Base-by-base conservation (phyloP, 257 asterid genomes). In the Dorcoceras hygrometricum region DNA sequence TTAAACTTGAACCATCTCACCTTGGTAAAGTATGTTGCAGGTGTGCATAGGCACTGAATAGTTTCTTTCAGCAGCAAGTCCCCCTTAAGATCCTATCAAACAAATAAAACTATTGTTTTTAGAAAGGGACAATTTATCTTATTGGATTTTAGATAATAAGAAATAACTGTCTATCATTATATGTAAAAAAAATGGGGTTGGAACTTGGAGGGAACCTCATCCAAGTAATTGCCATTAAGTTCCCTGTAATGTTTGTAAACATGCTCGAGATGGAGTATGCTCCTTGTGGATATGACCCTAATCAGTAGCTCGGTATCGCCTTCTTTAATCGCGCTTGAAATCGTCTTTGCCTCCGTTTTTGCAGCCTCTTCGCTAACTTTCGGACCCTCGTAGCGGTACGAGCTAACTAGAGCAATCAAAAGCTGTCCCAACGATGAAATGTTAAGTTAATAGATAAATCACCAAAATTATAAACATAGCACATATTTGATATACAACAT, bases 301-400 rank as follows among this genome's bases (percentile, higher is more conserved):
- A 87, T 39, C 80, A 70, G 84, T 69, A 57, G 84, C 88, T 72
- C 16, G 46, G 63, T 48, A 2, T 59, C 76, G n/a, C 63, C 80
- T 9, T 58, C 75, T 68, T 69, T 81, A 12, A 84, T 19, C 20
- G 84, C 86, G 65, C 72, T 75, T 0, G 66, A 69, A 22, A 92
- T 63, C 19, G 76, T 23, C 50, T 87, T 81, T 3, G 97, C 93
- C 76, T 92, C 98, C 10, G 82, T 65, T 74, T 92, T 87, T 8
- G 97, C 96, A 11, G 72, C 23, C 54, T 82, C 91, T 0, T 84
- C 83, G 8, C 74, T 74, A 59, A 86, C 76, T 55, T 71, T 80
- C 65, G 85, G 81, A 25, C 98, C 98, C 73, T 92, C 96, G 10
- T 92, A 89, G 3, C 97, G 87, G 39, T 89, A 89, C n/a, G 91